phyloP scores from a whole-genome alignment of 768 basidiomycete species.

The Candolleomyces efflorescens region DNA sequence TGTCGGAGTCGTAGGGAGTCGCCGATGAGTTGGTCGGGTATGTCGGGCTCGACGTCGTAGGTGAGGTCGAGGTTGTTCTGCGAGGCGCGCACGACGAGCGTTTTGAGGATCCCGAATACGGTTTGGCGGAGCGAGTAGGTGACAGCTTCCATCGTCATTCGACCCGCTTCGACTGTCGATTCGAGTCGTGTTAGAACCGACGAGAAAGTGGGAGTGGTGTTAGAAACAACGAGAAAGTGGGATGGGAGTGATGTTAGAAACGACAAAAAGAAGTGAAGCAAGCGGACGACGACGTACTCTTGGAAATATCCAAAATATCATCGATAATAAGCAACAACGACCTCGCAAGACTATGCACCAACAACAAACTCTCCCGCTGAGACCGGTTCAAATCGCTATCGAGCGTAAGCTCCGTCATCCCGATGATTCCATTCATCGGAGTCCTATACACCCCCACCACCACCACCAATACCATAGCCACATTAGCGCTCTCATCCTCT shows the following conservation, averaged over 20 bases:
- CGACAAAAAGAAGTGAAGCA: slow-evolving; percentile 1
- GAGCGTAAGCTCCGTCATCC: slow-evolving; percentile 98
- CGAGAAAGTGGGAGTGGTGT: too few relatives aligned
- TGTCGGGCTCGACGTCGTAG: slow-evolving; percentile 92
- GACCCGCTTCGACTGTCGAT: slow-evolving; percentile 98
- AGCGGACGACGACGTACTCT: slow-evolving; percentile 63
- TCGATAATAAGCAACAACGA: slow-evolving; percentile 95
- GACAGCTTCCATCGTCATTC: slow-evolving; percentile 99
- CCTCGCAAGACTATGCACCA: slow-evolving; percentile 92
- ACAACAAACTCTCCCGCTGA: slow-evolving; percentile 91
- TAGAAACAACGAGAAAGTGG: too few relatives aligned
- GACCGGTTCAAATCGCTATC: slow-evolving; percentile 94
- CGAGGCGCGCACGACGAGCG: slow-evolving; percentile 93
- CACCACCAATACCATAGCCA: too few relatives aligned
- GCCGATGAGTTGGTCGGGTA: slow-evolving; percentile 95
- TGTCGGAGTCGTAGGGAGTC: slow-evolving; percentile 93
- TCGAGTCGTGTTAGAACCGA: too few relatives aligned
- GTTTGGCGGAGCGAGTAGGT: slow-evolving; percentile 96
- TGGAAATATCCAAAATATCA: slow-evolving; percentile 98
- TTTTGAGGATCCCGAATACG: slow-evolving; percentile 96
- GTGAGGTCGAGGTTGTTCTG: slow-evolving; percentile 96
- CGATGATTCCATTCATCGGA: slow-evolving; percentile 99
- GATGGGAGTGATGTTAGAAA: too few relatives aligned
- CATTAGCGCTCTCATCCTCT: too few relatives aligned
- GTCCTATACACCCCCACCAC: too few relatives aligned